Evolutionary conservation across 2,329 filamentous ascomycete species (phyloP).

Genomic region (Colletotrichum navitas): DNA sequence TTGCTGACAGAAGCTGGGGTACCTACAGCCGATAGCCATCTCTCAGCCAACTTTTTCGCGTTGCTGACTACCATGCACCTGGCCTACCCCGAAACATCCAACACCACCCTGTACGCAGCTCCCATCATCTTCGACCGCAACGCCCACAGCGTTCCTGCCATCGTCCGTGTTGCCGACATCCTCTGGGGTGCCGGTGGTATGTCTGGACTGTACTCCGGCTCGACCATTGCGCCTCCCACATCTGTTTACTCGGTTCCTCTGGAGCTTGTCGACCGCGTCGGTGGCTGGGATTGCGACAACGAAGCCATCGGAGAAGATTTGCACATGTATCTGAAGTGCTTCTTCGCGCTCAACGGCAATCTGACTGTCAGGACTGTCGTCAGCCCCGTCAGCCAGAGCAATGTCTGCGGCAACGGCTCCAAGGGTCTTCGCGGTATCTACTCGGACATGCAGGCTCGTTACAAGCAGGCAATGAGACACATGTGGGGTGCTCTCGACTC

Average conservation of each 20-base stretch:
- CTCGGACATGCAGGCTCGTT: constrained; percentile 73
- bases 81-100: constrained; percentile 68
- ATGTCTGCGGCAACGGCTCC: constrained; percentile 71
- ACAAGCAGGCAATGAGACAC: constrained; percentile 78
- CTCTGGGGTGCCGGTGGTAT: constrained; percentile 79
- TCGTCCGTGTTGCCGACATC: constrained; percentile 79
- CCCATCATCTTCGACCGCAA: constrained; percentile 83
- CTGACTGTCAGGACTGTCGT: constrained; percentile 73
- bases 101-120: constrained; percentile 75
- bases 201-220: constrained; percentile 75
- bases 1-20: constrained; percentile 47
- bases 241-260: constrained; percentile 81
- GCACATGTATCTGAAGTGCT: constrained; percentile 84
- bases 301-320: constrained; percentile 82
- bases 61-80: constrained; percentile 74
- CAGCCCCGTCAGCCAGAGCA: constrained; percentile 79
- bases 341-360: constrained; percentile 79
- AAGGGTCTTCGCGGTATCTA: constrained; percentile 66
- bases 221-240: constrained; percentile 75
- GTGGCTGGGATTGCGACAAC: constrained; percentile 78
- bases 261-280: constrained; percentile 74
- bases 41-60: constrained; percentile 76
- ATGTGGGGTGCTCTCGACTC: constrained; percentile 83
- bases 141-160: constrained; percentile 73
- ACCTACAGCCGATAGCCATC: constrained; percentile 75